Base-by-base conservation (phyloP, 1,284 basidiomycete species). In the Trichosporon coremiiforme region DNA sequence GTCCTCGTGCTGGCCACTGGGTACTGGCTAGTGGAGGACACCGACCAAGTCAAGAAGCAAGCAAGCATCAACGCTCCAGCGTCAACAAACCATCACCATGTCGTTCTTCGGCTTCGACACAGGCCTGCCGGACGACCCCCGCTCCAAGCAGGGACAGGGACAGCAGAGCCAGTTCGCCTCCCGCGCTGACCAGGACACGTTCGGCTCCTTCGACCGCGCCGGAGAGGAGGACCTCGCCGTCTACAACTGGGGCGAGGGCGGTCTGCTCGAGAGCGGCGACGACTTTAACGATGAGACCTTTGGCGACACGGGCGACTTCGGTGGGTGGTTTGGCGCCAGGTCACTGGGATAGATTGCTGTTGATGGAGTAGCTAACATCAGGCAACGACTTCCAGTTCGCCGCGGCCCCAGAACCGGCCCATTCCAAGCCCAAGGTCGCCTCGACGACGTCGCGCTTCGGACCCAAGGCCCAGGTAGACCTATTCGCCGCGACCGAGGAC, bases 251-350 rank as follows among this genome's bases (percentile, higher is more conserved):
- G 79, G 80, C 55, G 93, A 94, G 64, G 90, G 89, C 75, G 88
- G 95, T 10, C 87, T 98, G 70, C 89, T 91, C 76, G 96, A 98
- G 82, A 90, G 90, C 47, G 89, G 89, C 65, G 94, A 97, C 85
- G 94, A 95, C 73, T 81, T 94, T 76, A 97, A 98, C 83, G 93
- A 97, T 79, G 94, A 97, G 85, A 99, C 96, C 1, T 99, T 99
- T 85, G 96, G 95, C 47, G 87, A 85, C 50, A 77, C 85, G 62
- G 89, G 86, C 29, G 84, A 82, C 70, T 87, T 94, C 71, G 91
- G 93, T 93, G 80, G 85, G 88, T 82, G 12, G 10, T 8, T 45
- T 70, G 20, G 20, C 10, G 12, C n/a, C 29, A 65, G 2, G 4
- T 17, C 55, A 31, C 35, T 63, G 6, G 31, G 36, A 55, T 29